phyloP scores from a whole-genome alignment of 495 filamentous ascomycete genomes.

The Hypoxylon lienhwacheense region DNA sequence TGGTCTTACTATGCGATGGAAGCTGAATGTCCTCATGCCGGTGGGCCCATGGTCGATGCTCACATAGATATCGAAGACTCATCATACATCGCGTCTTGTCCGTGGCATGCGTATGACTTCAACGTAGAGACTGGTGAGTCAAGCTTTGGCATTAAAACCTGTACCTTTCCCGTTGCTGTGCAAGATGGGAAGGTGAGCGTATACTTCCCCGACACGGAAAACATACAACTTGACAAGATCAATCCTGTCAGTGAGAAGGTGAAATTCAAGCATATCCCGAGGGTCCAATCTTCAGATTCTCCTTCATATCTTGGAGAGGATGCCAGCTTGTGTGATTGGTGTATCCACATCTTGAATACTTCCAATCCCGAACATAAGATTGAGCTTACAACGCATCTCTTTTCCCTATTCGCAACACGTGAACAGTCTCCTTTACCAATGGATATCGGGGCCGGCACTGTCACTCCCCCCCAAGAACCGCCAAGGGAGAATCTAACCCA shows the following conservation, averaged over 20 bases:
- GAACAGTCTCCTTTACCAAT: constrained; percentile 49
- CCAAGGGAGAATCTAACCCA: constrained; percentile 49
- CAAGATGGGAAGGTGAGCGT: constrained; percentile 43
- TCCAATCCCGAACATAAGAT: constrained; percentile 57
- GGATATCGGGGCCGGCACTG: constrained; percentile 48
- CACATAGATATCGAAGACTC: constrained; percentile 58
- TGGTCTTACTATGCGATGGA: constrained; percentile 60
- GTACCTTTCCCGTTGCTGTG: constrained; percentile 53
- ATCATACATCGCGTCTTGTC: constrained; percentile 56
- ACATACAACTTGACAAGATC: constrained; percentile 40
- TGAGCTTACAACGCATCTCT: constrained; percentile 54
- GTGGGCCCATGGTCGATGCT: constrained; percentile 55
- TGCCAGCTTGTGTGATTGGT: constrained; percentile 57
- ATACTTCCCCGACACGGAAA: constrained; percentile 36
- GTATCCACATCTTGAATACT: constrained; percentile 54
- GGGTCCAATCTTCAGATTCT: constrained; percentile 22
- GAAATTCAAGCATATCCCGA: constrained; percentile 49
- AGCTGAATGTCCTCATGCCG: constrained; percentile 56
- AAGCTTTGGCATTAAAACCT: constrained; percentile 56
- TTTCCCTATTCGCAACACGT: constrained; percentile 46
- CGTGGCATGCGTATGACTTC: constrained; percentile 61
- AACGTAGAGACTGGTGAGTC: constrained; percentile 60
- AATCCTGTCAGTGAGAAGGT: constrained; percentile 56
- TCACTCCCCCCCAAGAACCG: constrained; percentile 47
- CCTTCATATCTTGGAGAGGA: constrained; percentile 46